Percentiles rank a stretch among this genome's conserved stretches.
phyloP scores from a whole-genome alignment of 23 red algal genomes.

The Pyropia haitanensis region DNA sequence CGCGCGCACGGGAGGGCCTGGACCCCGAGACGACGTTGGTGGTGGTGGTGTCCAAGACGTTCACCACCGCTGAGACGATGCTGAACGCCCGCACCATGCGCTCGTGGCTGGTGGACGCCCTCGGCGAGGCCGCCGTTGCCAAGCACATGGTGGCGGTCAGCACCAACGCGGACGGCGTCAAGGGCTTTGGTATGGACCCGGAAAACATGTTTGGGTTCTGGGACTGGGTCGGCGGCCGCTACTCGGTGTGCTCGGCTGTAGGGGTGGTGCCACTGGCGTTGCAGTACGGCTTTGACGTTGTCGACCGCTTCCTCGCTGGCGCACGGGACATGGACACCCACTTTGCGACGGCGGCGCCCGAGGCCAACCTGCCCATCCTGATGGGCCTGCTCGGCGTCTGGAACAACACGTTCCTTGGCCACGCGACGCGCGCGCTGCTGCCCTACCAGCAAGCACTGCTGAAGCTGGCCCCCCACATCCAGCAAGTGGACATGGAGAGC shows the following conservation, averaged over 20 bases:
- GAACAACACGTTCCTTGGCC: slow-evolving; percentile 90
- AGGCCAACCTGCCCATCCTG: slow-evolving; percentile 77
- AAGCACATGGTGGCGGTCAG: slow-evolving; percentile 90
- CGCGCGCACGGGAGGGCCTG: slow-evolving; percentile 43
- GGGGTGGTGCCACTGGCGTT: slow-evolving; percentile 80
- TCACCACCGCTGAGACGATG: slow-evolving; percentile 90
- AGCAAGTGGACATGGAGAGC: slow-evolving; percentile 92
- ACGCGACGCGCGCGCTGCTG: slow-evolving; percentile 72
- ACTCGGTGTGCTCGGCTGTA: slow-evolving; percentile 94
- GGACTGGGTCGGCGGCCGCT: slow-evolving; percentile 98
- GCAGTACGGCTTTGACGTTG: slow-evolving; percentile 62
- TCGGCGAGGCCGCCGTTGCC: slow-evolving; percentile 46
- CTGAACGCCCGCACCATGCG: slow-evolving; percentile 82
- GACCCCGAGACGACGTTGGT: slow-evolving; percentile 86
- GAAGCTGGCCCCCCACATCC: slow-evolving; percentile 92
- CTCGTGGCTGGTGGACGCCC: slow-evolving; percentile 58
- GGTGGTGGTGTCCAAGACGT: slow-evolving; percentile 85
- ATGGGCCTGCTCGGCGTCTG: slow-evolving; percentile 91
- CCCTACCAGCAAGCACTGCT: slow-evolving; percentile 91
- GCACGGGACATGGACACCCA: slow-evolving; percentile 81
- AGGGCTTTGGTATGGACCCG: slow-evolving; percentile 77
- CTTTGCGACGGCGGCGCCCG: slow-evolving; percentile 38
- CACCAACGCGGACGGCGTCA: slow-evolving; percentile 66
- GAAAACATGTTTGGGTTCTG: slow-evolving; percentile 92
- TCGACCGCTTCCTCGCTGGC: slow-evolving; percentile 71